Base-by-base conservation (phyloP, 306 rosid species). In the Quercus berberidifolia region DNA sequence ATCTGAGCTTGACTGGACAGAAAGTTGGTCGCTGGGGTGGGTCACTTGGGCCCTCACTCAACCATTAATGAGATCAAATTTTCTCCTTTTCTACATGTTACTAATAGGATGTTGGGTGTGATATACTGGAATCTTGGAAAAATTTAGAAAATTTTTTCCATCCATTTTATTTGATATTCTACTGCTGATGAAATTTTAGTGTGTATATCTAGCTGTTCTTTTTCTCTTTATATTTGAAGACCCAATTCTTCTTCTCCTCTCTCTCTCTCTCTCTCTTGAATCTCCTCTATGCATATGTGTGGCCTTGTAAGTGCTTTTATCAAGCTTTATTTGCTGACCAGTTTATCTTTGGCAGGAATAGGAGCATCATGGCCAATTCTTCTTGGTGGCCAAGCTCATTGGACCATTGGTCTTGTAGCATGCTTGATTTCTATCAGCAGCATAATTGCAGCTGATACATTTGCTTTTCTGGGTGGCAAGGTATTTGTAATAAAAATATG, bases 321-420 rank as follows among this genome's bases (percentile, higher is more conserved):
- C 33, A 49, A 76, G 69, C 33, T 63, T n/a, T 55, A 49, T 63
- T 55, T 77, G 52, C 69, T 73, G 65, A 38, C 14, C 52, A 7
- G n/a, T 43, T 23, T 68, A 17, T 51, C 21, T 38, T 71, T 83
- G 79, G 70, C 83, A 89, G 90, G 74, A 74, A 73, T 86, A 78
- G 92, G 86, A 72, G 81, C 82, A 68, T 71, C 76, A 5, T 89
- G 92, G 90, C 92, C 90, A 46, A 38, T 82, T 63, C 84, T 86
- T 78, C 83, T 89, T 64, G 90, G 90, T 60, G 90, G 92, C 15
- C 89, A 62, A 89, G 92, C 88, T 87, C 96, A 93, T 71, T 96
- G 99, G 98, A 93, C 98, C 64, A 91, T 96, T 80, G 99, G 97
- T 79, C 98, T 96, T 78, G 97, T 96, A 76, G 99, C 98, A 79